phyloP scores from a whole-genome alignment of 305 asterid species.

The Fraxinus angustifolia region DNA sequence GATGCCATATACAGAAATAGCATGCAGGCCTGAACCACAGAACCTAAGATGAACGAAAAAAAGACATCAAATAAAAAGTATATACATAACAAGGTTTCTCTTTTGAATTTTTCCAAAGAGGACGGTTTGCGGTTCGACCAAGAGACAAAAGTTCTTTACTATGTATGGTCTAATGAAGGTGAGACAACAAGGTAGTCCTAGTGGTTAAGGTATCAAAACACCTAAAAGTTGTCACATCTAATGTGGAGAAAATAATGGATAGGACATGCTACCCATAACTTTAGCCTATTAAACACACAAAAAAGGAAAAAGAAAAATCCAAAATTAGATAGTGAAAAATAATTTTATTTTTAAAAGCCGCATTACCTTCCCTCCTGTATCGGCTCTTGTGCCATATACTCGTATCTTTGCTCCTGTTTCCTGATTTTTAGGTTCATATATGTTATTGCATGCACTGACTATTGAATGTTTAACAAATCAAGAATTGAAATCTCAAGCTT shows the following conservation, averaged over 20 bases:
- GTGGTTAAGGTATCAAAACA: background rate
- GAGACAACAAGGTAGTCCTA: background rate
- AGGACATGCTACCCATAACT: background rate
- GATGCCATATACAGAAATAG: background rate
- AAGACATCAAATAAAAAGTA: background rate
- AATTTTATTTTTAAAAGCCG: constrained; percentile 2
- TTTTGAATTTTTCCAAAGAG: background rate
- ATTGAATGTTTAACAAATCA: constrained; percentile 4
- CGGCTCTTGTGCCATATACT: constrained; percentile 65
- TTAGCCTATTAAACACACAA: background rate
- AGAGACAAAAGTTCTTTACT: background rate
- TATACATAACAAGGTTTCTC: background rate
- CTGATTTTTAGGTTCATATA: constrained; percentile 37
- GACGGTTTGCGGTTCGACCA: background rate
- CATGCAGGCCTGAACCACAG: background rate
- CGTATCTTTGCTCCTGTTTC: constrained; percentile 91
- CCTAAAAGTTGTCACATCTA: background rate
- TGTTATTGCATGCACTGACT: background rate
- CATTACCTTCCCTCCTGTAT: constrained; percentile 59
- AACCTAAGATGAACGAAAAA: background rate
- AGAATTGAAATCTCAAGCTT: constrained; percentile 13
- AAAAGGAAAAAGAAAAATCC: background rate
- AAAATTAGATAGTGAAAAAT: constrained; percentile 9
- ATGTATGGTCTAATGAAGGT: background rate
- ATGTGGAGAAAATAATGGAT: background rate